Percentiles rank a stretch among this genome's conserved stretches.
Conservation (phyloP, 139 green algal genomes). For the Coelastrella sp. region DNA sequence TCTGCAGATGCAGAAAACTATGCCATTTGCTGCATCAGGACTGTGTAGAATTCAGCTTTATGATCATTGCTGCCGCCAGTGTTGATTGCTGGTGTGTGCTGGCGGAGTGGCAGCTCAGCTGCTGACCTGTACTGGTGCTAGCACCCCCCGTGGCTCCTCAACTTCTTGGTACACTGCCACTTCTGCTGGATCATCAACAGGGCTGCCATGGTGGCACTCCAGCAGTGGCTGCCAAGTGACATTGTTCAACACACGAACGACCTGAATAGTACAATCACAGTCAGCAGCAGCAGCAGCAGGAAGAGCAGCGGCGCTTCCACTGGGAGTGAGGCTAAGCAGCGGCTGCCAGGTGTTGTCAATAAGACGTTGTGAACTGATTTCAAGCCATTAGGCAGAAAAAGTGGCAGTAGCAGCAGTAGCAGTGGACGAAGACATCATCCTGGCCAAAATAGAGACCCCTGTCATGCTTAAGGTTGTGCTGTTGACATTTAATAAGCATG, state of each 20-base stretch:
- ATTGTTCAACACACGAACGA: slow-evolving; percentile 73
- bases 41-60: background rate
- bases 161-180: slow-evolving; percentile 79
- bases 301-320: no score
- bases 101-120: background rate
- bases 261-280: slow-evolving; percentile 48
- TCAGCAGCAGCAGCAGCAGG: no score
- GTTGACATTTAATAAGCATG: no score
- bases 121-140: slow-evolving; percentile 40
- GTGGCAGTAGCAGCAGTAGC: no score
- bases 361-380: no score
- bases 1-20: background rate
- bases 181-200: slow-evolving; percentile 50
- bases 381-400: no score
- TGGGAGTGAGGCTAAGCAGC: no score
- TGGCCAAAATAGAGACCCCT: no score
- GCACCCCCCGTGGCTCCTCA: slow-evolving; percentile 47
- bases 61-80: background rate
- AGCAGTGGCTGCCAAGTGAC: slow-evolving; percentile 81
- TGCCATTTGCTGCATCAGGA: background rate
- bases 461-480: no score
- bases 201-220: slow-evolving; percentile 62
- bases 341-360: no score
- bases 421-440: no score
- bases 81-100: background rate